Conservation (phyloP, 441 rosid species). For the Brassica hybrid region DNA sequence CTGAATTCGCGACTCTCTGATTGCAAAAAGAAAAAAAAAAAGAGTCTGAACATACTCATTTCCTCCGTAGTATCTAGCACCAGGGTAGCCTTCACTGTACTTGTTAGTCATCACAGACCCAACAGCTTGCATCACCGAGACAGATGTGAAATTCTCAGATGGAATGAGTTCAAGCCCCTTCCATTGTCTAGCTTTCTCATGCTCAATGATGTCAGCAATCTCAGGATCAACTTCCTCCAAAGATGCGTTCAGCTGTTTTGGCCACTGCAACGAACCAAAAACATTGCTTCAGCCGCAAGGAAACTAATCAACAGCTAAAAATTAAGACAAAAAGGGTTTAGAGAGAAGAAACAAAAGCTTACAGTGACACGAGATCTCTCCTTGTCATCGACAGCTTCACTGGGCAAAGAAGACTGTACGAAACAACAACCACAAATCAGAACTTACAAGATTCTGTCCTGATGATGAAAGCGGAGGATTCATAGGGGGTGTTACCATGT, state of each 20-base stretch:
- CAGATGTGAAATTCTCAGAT: conserved; percentile 91
- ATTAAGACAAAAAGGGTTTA: not conserved
- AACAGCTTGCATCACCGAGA: conserved; percentile 91
- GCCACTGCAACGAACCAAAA: conserved; percentile 64
- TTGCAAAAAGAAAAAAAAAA: not conserved
- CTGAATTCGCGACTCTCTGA: not conserved
- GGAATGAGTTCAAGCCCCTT: conserved; percentile 97
- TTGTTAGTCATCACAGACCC: conserved; percentile 95
- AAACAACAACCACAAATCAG: conserved; percentile 12
- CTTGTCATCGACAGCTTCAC: conserved; percentile 94
- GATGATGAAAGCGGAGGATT: not conserved
- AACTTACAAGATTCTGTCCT: not conserved
- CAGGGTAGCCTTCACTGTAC: conserved; percentile 97
- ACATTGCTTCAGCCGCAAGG: conserved; percentile 33
- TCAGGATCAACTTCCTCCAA: conserved; percentile 90
- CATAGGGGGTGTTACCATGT: conserved; percentile 55
- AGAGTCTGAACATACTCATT: conserved; percentile 61
- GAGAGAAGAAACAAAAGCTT: conserved; percentile 34
- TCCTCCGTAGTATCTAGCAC: conserved; percentile 98
- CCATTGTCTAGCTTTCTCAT: conserved; percentile 99
- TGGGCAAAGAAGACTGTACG: conserved; percentile 85
- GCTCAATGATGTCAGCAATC: conserved; percentile 95
- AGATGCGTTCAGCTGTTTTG: conserved; percentile 93
- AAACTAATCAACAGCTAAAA: not conserved
- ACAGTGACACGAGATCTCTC: conserved; percentile 75